Evolutionary conservation across 2,329 filamentous ascomycete species (phyloP), one percentile per base, ranked within the genome.

Genomic region (Fusarium siculi): DNA sequence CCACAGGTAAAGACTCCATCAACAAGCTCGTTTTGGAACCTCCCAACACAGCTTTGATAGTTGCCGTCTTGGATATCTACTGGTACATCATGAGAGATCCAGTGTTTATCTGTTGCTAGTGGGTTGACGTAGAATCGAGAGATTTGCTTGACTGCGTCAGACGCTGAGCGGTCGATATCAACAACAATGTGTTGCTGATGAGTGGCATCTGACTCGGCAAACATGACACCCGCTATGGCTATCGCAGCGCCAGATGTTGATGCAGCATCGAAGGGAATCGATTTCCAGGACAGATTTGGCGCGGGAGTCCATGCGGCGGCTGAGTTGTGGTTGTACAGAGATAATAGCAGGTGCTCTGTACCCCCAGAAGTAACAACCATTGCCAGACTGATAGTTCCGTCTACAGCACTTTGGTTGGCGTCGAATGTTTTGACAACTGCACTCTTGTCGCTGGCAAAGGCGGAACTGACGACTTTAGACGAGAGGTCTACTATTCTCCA

Each of bases 231-330:
- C 7, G 14, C 14, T n/a, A 50, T 50, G 10, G 0, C 19, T n/a
- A 23, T 23, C 2, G 21, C 0, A 4, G 25, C 25, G 25, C 25
- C 25, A 25, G 30, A 15, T 1, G 14, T 0, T 18, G 46, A 6
- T 18, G 0, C 9, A 18, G 30, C 30, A 9, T 50, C 46, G 4
- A 50, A 50, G 4, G 30, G 21, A 5, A 50, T 0, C 0, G 15
- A 18, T 9, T 34, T 34, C 46, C 46, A 50, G 21, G 19, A 7
- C 21, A 50, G 14, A 7, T n/a, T 50, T 34, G 46, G 46, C 30
- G 46, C 4, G 0, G 30, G 28, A 10, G 0, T 16, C 46, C 46
- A 50, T 0, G 46, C 12, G 9, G 21, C 14, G 0, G 15, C 8
- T 16, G 46, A 50, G 30, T 50, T 50, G 19, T 23, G 28, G 16